phyloP scores from a whole-genome alignment of 805 yeast species.

The Barnettozyma californica region DNA sequence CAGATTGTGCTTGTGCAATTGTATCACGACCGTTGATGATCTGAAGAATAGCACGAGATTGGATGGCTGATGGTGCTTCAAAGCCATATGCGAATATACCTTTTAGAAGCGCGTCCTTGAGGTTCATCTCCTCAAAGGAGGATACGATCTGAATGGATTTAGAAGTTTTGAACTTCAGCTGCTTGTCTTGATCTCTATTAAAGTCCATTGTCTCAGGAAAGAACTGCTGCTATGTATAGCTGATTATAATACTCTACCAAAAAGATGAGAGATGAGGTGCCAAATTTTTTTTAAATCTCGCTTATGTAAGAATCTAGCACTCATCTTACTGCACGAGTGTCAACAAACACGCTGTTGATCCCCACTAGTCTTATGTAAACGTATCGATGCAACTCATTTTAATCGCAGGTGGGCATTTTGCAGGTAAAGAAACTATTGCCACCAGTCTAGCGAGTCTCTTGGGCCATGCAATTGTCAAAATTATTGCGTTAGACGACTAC shows the following conservation, averaged over 20 bases:
- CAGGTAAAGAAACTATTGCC: slow-evolving; percentile 37
- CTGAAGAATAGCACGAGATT: slow-evolving; percentile 94
- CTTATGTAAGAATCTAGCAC: not conserved
- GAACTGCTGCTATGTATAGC: not conserved
- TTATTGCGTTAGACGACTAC: slow-evolving; percentile 42
- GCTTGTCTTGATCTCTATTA: slow-evolving; percentile 54
- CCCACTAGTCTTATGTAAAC: not conserved
- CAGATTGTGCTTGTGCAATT: slow-evolving; percentile 98
- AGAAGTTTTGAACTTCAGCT: slow-evolving; percentile 56
- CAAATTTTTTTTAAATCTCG: not conserved
- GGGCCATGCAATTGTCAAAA: slow-evolving; percentile 8
- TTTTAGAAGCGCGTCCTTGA: slow-evolving; percentile 55
- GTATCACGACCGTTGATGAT: slow-evolving; percentile 93
- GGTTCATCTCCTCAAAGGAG: slow-evolving; percentile 74
- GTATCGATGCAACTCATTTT: slow-evolving; percentile 31
- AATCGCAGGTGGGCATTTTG: slow-evolving; percentile 59
- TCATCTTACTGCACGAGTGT: too few species aligned
- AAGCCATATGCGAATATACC: slow-evolving; percentile 88
- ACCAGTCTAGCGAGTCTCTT: slow-evolving; percentile 1
- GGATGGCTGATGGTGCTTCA: slow-evolving; percentile 96
- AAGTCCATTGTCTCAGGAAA: slow-evolving; percentile 40
- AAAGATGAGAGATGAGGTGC: slow-evolving; percentile 1
- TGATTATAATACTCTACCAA: not conserved
- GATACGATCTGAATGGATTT: slow-evolving; percentile 48
- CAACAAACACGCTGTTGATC: not conserved